These are phyloP conservation scores for Tricholoma sp. DNA, from an alignment of 768 basidiomycete genomes.

Conservation along the genomic window DNA sequence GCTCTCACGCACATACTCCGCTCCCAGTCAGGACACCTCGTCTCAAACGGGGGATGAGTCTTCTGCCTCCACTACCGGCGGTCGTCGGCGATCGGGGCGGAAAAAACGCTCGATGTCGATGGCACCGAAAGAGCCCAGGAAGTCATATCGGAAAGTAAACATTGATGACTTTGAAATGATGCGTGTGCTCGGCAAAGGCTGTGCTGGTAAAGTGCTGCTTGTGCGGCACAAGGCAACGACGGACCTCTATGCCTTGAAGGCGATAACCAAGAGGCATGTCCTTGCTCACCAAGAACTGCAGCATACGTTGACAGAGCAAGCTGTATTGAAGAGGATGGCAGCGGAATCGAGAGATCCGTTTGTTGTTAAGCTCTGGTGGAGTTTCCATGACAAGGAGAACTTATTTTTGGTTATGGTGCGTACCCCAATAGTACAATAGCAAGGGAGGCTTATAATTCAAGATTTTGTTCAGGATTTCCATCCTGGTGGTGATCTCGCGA, in stretches of 20 bases:
- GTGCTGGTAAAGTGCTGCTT: conserved; percentile 93
- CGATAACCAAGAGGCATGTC: conserved; percentile 96
- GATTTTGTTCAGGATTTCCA: conserved; percentile 69
- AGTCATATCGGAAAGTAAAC: conserved; percentile 67
- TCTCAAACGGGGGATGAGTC: conserved; percentile 69
- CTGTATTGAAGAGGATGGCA: conserved; percentile 91
- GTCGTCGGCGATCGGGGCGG: conserved; percentile 28
- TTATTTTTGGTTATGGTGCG: conserved; percentile 91
- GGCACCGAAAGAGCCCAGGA: conserved; percentile 46
- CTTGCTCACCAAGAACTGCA: conserved; percentile 94
- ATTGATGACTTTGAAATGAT: conserved; percentile 97
- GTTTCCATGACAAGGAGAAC: conserved; percentile 97
- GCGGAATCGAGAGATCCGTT: conserved; percentile 87
- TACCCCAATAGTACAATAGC: conserved; percentile 7
- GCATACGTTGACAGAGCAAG: conserved; percentile 95
- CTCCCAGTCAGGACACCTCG: conserved; percentile 44
- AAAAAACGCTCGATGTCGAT: conserved; percentile 47
- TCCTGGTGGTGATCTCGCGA: conserved; percentile 94
- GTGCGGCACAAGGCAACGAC: conserved; percentile 73
- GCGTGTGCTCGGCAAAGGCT: conserved; percentile 94
- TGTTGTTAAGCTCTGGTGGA: conserved; percentile 94
- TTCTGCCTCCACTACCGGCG: conserved; percentile 55
- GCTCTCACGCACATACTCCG: conserved; percentile 36
- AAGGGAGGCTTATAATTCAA: background rate
- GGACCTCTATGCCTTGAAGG: conserved; percentile 89